Evolutionary conservation across 768 basidiomycete species (phyloP).

Genomic region (Psilocybe cubensis): DNA sequence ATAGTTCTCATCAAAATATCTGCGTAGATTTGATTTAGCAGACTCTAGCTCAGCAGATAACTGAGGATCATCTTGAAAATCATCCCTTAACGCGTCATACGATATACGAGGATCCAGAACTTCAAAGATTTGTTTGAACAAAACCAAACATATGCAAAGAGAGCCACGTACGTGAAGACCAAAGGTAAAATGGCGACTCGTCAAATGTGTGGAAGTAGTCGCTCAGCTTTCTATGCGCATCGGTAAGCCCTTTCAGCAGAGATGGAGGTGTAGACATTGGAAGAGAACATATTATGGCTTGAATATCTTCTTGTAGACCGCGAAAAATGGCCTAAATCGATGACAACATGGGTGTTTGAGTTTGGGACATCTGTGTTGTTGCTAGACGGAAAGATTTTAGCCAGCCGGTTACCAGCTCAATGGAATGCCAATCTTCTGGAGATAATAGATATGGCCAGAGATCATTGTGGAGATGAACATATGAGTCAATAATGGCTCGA

Average conservation of each 20-base stretch:
- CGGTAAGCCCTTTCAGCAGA: slow-evolving; percentile 23
- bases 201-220: slow-evolving; percentile 36
- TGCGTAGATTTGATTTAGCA: slow-evolving; percentile 10
- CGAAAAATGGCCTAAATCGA: slow-evolving; percentile 30
- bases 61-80: slow-evolving; percentile 23
- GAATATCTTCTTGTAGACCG: slow-evolving; percentile 29
- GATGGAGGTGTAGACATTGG: slow-evolving; percentile 17
- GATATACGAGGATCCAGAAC: slow-evolving; percentile 38
- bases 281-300: slow-evolving; percentile 15
- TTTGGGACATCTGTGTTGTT: slow-evolving; percentile 36
- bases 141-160: neutral
- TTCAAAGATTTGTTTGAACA: slow-evolving; percentile 12
- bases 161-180: slow-evolving; percentile 33
- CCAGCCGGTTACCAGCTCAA: slow-evolving; percentile 26
- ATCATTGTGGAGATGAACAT: slow-evolving; percentile 14
- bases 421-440: slow-evolving; percentile 29
- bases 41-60: slow-evolving; percentile 19
- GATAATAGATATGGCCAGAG: slow-evolving; percentile 20
- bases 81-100: slow-evolving; percentile 20
- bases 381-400: slow-evolving; percentile 30
- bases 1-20: slow-evolving; percentile 16
- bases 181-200: slow-evolving; percentile 31
- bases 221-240: slow-evolving; percentile 34
- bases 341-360: slow-evolving; percentile 31
- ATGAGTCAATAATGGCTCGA: slow-evolving; percentile 17